phyloP scores from a whole-genome alignment of 805 yeast species.

The Candida namnaoensis region DNA sequence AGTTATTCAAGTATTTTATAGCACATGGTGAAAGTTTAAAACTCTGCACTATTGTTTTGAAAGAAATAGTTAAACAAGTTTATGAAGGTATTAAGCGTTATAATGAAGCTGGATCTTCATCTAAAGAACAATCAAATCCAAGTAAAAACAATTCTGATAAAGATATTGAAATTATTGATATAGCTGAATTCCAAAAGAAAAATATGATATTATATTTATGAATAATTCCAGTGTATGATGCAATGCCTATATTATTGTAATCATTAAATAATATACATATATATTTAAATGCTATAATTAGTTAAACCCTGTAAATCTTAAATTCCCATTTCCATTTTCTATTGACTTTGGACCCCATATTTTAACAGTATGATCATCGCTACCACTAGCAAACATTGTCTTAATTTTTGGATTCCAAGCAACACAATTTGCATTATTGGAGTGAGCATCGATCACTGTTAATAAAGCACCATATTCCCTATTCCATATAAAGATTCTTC shows the following conservation, averaged over 20 bases:
- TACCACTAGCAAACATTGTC: slow-evolving; percentile 68
- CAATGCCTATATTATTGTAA: too few species aligned
- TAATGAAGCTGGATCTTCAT: neutral
- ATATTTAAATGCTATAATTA: too few species aligned
- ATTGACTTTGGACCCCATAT: slow-evolving; percentile 44
- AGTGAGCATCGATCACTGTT: slow-evolving; percentile 50
- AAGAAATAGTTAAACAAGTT: slow-evolving; percentile 23
- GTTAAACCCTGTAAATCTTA: too few species aligned
- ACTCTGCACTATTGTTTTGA: slow-evolving; percentile 23
- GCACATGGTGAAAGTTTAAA: slow-evolving; percentile 31
- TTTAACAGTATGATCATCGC: slow-evolving; percentile 69
- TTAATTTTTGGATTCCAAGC: slow-evolving; percentile 53
- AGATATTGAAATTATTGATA: too few species aligned
- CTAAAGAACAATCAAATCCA: neutral
- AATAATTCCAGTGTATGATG: too few species aligned
- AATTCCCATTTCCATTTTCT: neutral
- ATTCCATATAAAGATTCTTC: slow-evolving; percentile 72
- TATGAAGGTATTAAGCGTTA: slow-evolving; percentile 5
- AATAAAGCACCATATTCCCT: slow-evolving; percentile 60
- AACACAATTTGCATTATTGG: slow-evolving; percentile 64
- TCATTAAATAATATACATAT: too few species aligned
- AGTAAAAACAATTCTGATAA: too few species aligned
- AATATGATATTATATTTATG: too few species aligned
- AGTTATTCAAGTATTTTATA: slow-evolving; percentile 32
- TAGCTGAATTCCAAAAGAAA: too few species aligned